Percentiles rank a stretch among this genome's conserved stretches.
These are phyloP conservation scores for Leishmania braziliensis DNA, from an alignment of 208 protist genomes.

Conservation along the genomic window DNA sequence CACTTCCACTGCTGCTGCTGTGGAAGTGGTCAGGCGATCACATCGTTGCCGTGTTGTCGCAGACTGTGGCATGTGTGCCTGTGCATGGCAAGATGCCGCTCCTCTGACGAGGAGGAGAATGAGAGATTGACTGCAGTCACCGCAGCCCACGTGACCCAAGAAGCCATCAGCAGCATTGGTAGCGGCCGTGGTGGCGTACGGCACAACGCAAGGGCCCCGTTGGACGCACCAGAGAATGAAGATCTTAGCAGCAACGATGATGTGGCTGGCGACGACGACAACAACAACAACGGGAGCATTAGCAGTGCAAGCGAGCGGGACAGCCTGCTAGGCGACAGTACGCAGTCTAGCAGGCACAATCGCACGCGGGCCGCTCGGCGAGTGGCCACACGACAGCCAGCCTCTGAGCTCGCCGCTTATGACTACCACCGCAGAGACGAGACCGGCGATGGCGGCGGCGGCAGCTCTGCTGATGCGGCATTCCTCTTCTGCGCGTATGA, in stretches of 20 bases:
- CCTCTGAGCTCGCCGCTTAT: neutral
- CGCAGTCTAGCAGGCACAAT: neutral
- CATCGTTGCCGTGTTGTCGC: neutral
- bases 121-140: neutral
- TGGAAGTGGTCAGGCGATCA: neutral
- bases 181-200: neutral
- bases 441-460: neutral
- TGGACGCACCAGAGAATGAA: neutral
- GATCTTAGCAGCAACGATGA: neutral
- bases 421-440: neutral
- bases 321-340: neutral
- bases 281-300: neutral
- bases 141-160: neutral
- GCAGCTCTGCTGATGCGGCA: neutral
- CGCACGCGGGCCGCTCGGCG: neutral
- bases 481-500: constrained; percentile 25
- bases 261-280: neutral
- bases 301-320: neutral
- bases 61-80: neutral
- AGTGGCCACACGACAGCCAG: neutral
- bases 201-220: neutral
- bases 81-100: neutral
- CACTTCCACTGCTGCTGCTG: neutral
- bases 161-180: neutral
- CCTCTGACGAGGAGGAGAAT: neutral